Evolutionary conservation across 1,139 yeast genomes (phyloP), one percentile per base, ranked within the genome.

Genomic region (Yamadazyma sp.): DNA sequence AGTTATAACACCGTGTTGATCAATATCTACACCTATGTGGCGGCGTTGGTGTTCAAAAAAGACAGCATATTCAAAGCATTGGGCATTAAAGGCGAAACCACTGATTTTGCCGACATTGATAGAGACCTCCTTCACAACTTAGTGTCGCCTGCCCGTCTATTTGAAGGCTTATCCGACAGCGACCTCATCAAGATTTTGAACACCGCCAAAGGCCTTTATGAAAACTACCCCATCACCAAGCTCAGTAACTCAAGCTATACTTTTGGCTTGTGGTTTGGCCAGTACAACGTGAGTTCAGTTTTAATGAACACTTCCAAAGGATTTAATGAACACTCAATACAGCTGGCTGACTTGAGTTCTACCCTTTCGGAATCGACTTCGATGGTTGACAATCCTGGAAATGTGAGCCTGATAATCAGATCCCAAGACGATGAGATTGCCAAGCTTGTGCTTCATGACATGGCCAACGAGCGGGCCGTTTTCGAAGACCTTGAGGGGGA

Each of bases 1-100:
- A 69, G 80, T 26, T 66, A 74, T 39, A 66, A 65, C 15, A 66
- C 80, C 1, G 66, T 68, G 37, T 56, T 61, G 41, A 77, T 54
- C 40, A 68, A 41, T 10, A 51, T 82, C 5, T 85, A 84, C 50
- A 55, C 85, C 9, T 86, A 82, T 52, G 78, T 67, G 2, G 72
- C 87, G 2, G 58, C 81, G 26, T 49, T 83, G 24, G 40, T 75
- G 6, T 54, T 58, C 33, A 66, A 64, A 40, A 77, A 74, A 46
- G 61, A 58, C 3, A 61, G 61, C 5, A 63, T 83, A 1, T 56
- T 73, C 29, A 57, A 55, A 17, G 38, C 48, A 29, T 50, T 71
- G 42, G 48, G 47, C 3, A 37, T 55, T 4, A 17, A 48, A 10
- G 46, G 39, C 1, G 47, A 46, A 6, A 41, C 39, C 5, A 46